Evolutionary conservation across 768 basidiomycete species (phyloP).

Genomic region (Tulasnella sp.): DNA sequence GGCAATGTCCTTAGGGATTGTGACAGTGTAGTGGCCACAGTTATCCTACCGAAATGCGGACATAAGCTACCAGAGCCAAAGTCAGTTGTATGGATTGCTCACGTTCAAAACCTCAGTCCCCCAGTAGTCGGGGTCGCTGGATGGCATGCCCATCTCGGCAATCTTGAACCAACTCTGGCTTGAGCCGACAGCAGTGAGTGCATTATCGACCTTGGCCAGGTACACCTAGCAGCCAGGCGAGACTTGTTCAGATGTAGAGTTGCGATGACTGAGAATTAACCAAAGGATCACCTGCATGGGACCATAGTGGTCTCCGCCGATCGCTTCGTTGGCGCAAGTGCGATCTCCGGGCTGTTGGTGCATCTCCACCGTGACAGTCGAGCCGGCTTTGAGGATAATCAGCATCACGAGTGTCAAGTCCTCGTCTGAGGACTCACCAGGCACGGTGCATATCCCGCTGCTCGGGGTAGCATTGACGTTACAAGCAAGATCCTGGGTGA

Average conservation of each 20-base stretch:
- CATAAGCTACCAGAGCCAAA: not conserved
- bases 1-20: conserved; percentile 32
- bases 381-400: not conserved
- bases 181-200: conserved; percentile 35
- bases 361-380: conserved; percentile 34
- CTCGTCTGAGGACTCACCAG: not conserved
- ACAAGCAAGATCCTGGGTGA: conserved; percentile 37
- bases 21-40: conserved; percentile 33
- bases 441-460: conserved; percentile 32
- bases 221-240: not conserved
- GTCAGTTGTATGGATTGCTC: not conserved
- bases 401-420: too few relatives aligned
- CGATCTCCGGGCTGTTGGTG: conserved; percentile 41
- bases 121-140: conserved; percentile 23
- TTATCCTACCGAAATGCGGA: not conserved
- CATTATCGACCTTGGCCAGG: conserved; percentile 34
- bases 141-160: conserved; percentile 33
- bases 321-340: conserved; percentile 37
- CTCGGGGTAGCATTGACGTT: conserved; percentile 30
- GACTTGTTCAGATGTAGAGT: not conserved
- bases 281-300: conserved; percentile 27
- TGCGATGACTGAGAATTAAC: not conserved
- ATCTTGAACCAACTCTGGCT: conserved; percentile 42
- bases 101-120: conserved; percentile 18
- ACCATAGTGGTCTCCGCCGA: conserved; percentile 42